Evolutionary conservation across 208 protist genomes (phyloP), one percentile per base, ranked within the genome.

Genomic region (Wallacemonas sp.): DNA sequence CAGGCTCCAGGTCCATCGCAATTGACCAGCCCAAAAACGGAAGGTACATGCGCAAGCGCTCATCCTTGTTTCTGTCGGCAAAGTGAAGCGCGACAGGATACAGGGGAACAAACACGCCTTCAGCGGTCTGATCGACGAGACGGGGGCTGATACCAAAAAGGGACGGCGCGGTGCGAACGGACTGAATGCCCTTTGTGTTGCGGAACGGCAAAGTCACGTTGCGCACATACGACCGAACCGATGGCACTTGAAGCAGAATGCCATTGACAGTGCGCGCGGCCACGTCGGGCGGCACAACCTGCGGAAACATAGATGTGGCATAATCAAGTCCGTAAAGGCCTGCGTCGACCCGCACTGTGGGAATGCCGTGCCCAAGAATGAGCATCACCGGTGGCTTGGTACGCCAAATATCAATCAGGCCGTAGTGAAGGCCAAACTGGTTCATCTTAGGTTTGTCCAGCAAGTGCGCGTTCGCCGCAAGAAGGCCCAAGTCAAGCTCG

Each of bases 351-450:
- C 50, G 50, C 9, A 57, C 50, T 15, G 50, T 57, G 4, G 50
- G 50, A 3, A 57, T 39, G 32, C 50, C 50, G 30, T 57, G 50
- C 26, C 26, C 30, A 21, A 57, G 50, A 27, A 57, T n/a, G 15
- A 39, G 26, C 30, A 34, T 39, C 9, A 37, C 50, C 5, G 50
- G 50, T 6, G 50, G 50, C 5, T 57, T 8, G 17, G 22, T 8
- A 17, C n/a, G 32, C 50, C 50, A 57, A 4, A 27, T 57, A 27
- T 57, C 50, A 27, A 57, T 57, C n/a, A 57, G 50, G n/a, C 50
- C 50, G n/a, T 57, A 57, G 21, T 57, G 50, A 5, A 57, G 32
- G 4, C 50, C 50, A n/a, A 57, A 57, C 30, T 57, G 50, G 30
- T 57, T 57, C 5, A 57, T 8, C 3, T 15, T 5, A 3, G 50